Conservation (phyloP, 495 filamentous ascomycete genomes). For the Penicillium dipodomyicola region DNA sequence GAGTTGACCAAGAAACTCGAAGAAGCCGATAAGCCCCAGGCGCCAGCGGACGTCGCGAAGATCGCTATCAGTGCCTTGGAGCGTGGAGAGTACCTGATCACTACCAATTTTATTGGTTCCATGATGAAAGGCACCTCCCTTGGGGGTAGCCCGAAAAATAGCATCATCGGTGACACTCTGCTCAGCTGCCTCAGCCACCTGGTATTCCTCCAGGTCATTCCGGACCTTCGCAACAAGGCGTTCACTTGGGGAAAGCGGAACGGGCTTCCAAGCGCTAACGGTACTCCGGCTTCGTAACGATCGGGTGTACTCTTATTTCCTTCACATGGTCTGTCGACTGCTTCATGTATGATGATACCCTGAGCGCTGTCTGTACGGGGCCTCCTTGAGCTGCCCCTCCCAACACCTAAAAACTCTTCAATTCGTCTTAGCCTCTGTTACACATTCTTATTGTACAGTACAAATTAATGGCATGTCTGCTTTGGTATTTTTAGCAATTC, state of each 20-base stretch:
- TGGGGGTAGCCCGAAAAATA: constrained; percentile 45
- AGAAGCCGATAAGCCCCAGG: constrained; percentile 74
- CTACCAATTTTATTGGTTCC: constrained; percentile 62
- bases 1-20: constrained; percentile 78
- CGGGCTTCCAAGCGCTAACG: constrained; percentile 28
- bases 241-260: constrained; percentile 47
- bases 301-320: not conserved
- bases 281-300: constrained; percentile 6
- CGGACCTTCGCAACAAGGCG: constrained; percentile 44
- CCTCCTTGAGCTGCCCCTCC: constrained; percentile 11
- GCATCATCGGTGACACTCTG: constrained; percentile 40
- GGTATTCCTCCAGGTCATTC: constrained; percentile 43
- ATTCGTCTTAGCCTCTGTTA: not conserved
- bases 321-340: not conserved
- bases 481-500: not conserved
- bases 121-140: constrained; percentile 60
- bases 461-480: not conserved
- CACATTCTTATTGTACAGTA: constrained; percentile 6
- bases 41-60: constrained; percentile 70
- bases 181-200: constrained; percentile 46
- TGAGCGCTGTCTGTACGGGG: constrained; percentile 13
- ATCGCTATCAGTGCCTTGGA: constrained; percentile 72
- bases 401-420: constrained; percentile 9
- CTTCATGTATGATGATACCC: constrained; percentile 28
- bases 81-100: constrained; percentile 72